These are phyloP conservation scores for Phyllosticta citriasiana DNA, from an alignment of 2,329 filamentous ascomycete genomes.

Conservation along the genomic window DNA sequence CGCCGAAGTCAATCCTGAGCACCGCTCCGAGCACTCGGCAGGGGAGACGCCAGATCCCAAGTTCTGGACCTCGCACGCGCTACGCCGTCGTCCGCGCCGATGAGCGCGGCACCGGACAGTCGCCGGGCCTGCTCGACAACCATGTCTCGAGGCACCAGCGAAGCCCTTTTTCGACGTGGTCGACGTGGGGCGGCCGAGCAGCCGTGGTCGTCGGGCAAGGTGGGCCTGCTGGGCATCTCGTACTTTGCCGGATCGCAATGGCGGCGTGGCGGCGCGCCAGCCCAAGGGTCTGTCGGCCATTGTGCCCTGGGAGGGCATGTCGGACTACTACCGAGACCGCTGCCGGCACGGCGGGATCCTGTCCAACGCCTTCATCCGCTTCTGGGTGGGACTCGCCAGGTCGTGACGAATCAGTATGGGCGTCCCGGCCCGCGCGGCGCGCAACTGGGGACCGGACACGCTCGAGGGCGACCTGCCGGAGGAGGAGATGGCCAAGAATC, in stretches of 20 bases:
- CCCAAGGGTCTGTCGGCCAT: conserved; percentile 43
- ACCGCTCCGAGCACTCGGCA: conserved; percentile 29
- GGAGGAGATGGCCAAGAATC: conserved; percentile 41
- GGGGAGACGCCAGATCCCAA: conserved; percentile 36
- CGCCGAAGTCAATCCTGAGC: conserved; percentile 31
- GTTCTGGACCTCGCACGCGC: conserved; percentile 29
- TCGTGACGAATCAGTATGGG: conserved; percentile 60
- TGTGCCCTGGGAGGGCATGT: conserved; percentile 48
- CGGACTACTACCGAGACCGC: conserved; percentile 42
- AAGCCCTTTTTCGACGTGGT: conserved; percentile 43
- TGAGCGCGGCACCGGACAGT: conserved; percentile 43
- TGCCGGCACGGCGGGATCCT: conserved; percentile 31
- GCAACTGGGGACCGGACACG: conserved; percentile 46
- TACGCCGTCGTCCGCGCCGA: conserved; percentile 36
- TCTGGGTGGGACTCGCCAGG: conserved; percentile 61
- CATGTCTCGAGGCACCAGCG: conserved; percentile 43
- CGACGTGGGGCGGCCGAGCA: conserved; percentile 43
- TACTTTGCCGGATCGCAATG: conserved; percentile 47
- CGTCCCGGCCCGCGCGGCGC: conserved; percentile 37
- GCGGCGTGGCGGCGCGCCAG: conserved; percentile 42
- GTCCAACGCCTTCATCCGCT: conserved; percentile 30
- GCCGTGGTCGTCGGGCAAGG: conserved; percentile 41
- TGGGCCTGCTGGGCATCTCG: conserved; percentile 41
- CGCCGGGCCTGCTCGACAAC: conserved; percentile 43
- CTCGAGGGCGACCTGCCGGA: conserved; percentile 49